Evolutionary conservation across 2,329 filamentous ascomycete species (phyloP), one percentile per base, ranked within the genome.

Genomic region (Colletotrichum sp.): DNA sequence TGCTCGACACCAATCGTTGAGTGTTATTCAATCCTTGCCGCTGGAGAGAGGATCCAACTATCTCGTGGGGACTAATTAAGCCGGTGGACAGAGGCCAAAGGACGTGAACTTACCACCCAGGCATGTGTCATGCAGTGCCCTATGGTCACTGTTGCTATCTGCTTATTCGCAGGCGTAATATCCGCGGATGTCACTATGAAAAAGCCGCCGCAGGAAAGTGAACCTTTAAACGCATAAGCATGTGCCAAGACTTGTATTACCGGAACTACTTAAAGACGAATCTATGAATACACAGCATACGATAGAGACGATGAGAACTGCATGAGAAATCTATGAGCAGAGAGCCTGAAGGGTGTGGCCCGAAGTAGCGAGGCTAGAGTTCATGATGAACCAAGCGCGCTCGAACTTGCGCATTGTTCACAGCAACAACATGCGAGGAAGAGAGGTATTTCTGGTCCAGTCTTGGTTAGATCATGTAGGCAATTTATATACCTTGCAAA

Each of bases 401-500:
- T 6, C 39, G 10, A n/a, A 43, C 18, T 43, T 2, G 18, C 9
- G 16, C 5, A 18, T n/a, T 43, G 16, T 43, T 43, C 8, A 10
- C 39, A 43, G 16, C 8, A 43, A 43, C 14, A 18, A 6, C 36
- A n/a, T 36, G 34, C 0, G 16, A 43, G 16, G 14, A 5, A 2
- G 36, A 43, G 0, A 5, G 2, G 2, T 3, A 6, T 43, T 6
- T 10, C 8, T 43, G 8, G 4, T 0, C 3, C 4, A 43, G 39
- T 1, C 3, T 43, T 43, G 5, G 8, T 18, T 2, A 18, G 1
- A 43, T n/a, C 39, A 43, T 10, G 5, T 10, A 43, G 39, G 8
- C 39, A n/a, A n/a, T 43, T 43, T 10, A 43, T 43, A 43, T 43
- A n/a, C 4, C 39, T 6, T 43, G 18, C 8, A 43, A 0, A 43